Percentiles rank a stretch among this genome's conserved stretches.
Conservation (phyloP, 1,284 basidiomycete genomes). For the Rhodotorula mucilaginosa region DNA sequence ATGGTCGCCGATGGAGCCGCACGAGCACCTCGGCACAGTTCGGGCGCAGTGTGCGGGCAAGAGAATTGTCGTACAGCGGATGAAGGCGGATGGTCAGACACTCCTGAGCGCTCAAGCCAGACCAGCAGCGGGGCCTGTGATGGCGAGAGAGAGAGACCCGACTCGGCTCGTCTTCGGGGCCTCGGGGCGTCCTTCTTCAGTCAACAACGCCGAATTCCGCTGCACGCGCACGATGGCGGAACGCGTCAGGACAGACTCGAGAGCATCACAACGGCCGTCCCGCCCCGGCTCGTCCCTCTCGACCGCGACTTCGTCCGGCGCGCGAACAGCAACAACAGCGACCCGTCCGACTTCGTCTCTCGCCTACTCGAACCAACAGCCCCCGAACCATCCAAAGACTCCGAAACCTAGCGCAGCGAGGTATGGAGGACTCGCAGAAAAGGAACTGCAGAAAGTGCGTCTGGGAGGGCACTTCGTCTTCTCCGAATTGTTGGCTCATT, state of each 20-base stretch:
- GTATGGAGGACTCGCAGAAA: slow-evolving; percentile 35
- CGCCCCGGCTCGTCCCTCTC: slow-evolving; percentile 1
- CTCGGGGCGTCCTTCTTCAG: too few species aligned
- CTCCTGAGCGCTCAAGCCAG: too few species aligned
- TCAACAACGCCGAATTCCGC: too few species aligned
- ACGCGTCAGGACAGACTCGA: slow-evolving; percentile 2
- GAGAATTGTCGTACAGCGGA: too few species aligned
- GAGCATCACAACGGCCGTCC: slow-evolving; percentile 3
- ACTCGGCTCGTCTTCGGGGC: too few species aligned
- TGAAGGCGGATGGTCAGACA: too few species aligned
- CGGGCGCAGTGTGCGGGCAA: too few species aligned
- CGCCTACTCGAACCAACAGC: neutral
- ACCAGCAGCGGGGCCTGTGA: too few species aligned
- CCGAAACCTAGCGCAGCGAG: slow-evolving; percentile 27
- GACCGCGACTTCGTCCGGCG: neutral
- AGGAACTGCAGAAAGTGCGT: slow-evolving; percentile 35
- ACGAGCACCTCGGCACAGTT: too few species aligned
- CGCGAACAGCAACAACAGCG: neutral
- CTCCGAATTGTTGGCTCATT: neutral
- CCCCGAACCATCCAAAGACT: slow-evolving; percentile 27
- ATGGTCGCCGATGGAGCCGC: too few species aligned
- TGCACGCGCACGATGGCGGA: neutral
- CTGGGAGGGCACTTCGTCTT: too few species aligned
- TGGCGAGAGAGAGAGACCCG: too few species aligned
- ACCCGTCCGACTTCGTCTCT: neutral